A percentile compares a stretch with the other conserved stretches of the same genome.
Conservation (phyloP, 75 land plant species). For the Cunninghamia lanceolata region DNA sequence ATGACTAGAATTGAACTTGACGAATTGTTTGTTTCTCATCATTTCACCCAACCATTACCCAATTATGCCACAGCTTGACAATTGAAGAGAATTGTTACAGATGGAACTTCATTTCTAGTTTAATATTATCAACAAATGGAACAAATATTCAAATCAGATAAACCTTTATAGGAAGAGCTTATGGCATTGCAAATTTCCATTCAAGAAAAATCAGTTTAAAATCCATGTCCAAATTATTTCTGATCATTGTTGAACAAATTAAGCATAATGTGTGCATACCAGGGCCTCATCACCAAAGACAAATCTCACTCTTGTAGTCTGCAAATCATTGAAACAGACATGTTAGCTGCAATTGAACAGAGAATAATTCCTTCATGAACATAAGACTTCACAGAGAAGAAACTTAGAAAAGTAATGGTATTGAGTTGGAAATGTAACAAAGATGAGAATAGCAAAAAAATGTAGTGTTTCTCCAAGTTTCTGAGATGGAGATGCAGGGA, state of each 20-base stretch:
- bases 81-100: not conserved
- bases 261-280: constrained; percentile 51
- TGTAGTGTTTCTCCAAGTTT: too few species aligned
- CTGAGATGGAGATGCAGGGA: too few species aligned
- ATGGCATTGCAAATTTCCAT: not conserved
- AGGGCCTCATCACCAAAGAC: constrained; percentile 89
- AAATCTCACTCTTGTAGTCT: constrained; percentile 86
- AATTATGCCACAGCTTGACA: not conserved
- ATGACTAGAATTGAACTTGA: not conserved
- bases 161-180: not conserved
- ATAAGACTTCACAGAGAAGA: not conserved
- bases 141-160: constrained; percentile 1
- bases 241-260: not conserved
- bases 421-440: not conserved
- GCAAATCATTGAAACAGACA: constrained; percentile 19
- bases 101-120: not conserved
- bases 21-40: not conserved
- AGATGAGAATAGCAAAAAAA: not conserved
- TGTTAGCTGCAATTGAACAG: constrained; percentile 7
- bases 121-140: not conserved
- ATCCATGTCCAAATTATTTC: not conserved
- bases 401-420: not conserved
- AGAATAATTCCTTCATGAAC: not conserved
- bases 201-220: not conserved
- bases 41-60: constrained; percentile 2